These are phyloP conservation scores for Gilbertella persicaria DNA, from an alignment of 371 early-diverging fungal species.

Conservation along the genomic window DNA sequence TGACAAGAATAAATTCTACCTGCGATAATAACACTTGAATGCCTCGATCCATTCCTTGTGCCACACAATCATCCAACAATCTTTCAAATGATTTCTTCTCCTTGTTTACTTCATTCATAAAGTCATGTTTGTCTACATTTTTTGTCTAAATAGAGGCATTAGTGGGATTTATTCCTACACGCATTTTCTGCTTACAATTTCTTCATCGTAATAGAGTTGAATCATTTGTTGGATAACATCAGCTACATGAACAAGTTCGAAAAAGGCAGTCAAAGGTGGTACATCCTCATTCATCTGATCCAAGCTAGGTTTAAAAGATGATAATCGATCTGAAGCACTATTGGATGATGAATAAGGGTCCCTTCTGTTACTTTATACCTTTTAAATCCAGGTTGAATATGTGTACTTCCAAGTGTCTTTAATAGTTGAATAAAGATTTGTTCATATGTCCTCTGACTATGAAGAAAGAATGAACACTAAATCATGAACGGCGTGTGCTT, in stretches of 20 bases:
- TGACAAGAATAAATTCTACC: conserved; percentile 70
- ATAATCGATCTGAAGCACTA: conserved; percentile 64
- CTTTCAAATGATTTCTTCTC: conserved; percentile 86
- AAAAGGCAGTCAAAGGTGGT: conserved; percentile 72
- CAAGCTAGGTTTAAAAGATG: conserved; percentile 50
- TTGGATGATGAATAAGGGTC: not conserved
- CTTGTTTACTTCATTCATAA: conserved; percentile 78
- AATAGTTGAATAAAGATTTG: conserved; percentile 66
- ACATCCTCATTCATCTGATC: conserved; percentile 39
- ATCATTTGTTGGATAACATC: conserved; percentile 89
- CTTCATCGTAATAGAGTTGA: conserved; percentile 81
- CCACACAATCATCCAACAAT: conserved; percentile 82
- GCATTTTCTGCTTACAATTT: conserved; percentile 52
- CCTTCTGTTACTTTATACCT: conserved; percentile 27
- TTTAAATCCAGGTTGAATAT: conserved; percentile 73
- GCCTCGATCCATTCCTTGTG: conserved; percentile 86
- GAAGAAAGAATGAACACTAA: not conserved
- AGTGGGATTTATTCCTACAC: not conserved
- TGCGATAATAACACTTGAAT: conserved; percentile 80
- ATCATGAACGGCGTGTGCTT: not conserved
- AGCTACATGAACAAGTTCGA: conserved; percentile 86
- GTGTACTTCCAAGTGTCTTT: conserved; percentile 59
- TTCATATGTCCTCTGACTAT: conserved; percentile 60
- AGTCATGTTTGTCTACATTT: conserved; percentile 83
- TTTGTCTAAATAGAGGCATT: conserved; percentile 15